Conservation (phyloP, 768 basidiomycete genomes). For the Trametes punicea region DNA sequence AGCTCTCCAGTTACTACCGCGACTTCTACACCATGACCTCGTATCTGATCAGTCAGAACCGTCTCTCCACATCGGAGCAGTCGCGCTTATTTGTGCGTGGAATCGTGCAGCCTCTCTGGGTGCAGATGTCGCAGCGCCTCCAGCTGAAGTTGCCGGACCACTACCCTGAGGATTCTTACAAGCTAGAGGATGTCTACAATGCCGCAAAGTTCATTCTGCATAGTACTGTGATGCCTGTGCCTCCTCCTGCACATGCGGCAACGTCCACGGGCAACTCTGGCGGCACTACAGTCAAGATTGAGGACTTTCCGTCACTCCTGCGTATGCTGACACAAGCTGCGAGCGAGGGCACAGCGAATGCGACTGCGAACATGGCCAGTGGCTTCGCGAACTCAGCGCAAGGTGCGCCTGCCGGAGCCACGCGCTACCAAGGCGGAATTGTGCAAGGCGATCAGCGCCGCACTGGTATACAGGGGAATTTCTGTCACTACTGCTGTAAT, state of each 20-base stretch:
- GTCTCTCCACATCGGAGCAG: slow-evolving; percentile 22
- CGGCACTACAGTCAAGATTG: not conserved
- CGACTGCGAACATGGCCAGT: not conserved
- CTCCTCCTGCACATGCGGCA: not conserved
- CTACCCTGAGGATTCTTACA: slow-evolving; percentile 28
- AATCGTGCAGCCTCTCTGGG: slow-evolving; percentile 6
- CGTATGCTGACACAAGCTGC: not conserved
- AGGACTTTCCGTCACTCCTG: not conserved
- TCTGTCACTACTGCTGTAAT: slow-evolving; percentile 24
- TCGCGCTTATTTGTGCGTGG: slow-evolving; percentile 21
- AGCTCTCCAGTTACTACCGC: slow-evolving; percentile 19
- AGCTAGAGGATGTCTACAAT: slow-evolving; percentile 19
- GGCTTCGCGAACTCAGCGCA: not conserved
- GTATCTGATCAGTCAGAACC: slow-evolving; percentile 22
- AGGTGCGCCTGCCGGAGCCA: not conserved
- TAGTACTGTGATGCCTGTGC: not conserved
- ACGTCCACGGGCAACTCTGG: not conserved
- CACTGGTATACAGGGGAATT: not conserved
- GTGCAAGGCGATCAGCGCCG: not conserved
- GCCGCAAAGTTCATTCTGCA: slow-evolving; percentile 23
- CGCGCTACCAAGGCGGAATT: no score
- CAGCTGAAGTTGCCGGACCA: slow-evolving; percentile 27
- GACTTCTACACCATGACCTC: slow-evolving; percentile 23
- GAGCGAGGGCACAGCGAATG: not conserved
- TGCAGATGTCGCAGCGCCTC: slow-evolving; percentile 14